Conservation (phyloP, 2,329 filamentous ascomycete species). For the Alternaria consortialis region DNA sequence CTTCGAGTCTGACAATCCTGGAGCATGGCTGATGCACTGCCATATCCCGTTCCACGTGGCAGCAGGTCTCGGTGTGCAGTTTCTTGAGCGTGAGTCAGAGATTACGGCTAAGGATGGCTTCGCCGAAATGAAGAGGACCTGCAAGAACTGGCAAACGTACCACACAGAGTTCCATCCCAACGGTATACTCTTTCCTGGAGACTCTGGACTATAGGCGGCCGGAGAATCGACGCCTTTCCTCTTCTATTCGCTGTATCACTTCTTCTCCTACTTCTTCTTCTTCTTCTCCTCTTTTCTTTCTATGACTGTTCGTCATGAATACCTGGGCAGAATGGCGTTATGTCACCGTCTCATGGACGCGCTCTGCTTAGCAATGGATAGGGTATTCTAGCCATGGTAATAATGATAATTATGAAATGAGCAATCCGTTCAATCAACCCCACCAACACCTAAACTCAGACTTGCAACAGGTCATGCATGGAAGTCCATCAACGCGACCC, state of each 20-base stretch:
- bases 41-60: conserved; percentile 51
- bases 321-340: background rate
- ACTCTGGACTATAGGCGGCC: conserved; percentile 16
- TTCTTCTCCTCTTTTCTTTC: background rate
- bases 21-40: conserved; percentile 53
- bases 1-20: conserved; percentile 50
- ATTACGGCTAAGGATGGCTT: conserved; percentile 33
- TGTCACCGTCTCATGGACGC: background rate
- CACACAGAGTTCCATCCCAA: conserved; percentile 10
- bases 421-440: background rate
- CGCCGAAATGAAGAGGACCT: conserved; percentile 35
- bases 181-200: conserved; percentile 28
- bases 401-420: background rate
- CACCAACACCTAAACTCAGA: background rate
- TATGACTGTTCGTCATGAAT: background rate
- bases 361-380: background rate
- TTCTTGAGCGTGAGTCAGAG: conserved; percentile 56
- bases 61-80: conserved; percentile 61
- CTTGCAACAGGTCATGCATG: background rate
- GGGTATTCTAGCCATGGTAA: background rate
- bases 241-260: background rate
- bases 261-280: background rate
- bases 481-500: background rate
- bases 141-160: conserved; percentile 35
- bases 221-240: background rate